Evolutionary conservation across 2,329 filamentous ascomycete species (phyloP).

Genomic region (Aspergillus nomiae): DNA sequence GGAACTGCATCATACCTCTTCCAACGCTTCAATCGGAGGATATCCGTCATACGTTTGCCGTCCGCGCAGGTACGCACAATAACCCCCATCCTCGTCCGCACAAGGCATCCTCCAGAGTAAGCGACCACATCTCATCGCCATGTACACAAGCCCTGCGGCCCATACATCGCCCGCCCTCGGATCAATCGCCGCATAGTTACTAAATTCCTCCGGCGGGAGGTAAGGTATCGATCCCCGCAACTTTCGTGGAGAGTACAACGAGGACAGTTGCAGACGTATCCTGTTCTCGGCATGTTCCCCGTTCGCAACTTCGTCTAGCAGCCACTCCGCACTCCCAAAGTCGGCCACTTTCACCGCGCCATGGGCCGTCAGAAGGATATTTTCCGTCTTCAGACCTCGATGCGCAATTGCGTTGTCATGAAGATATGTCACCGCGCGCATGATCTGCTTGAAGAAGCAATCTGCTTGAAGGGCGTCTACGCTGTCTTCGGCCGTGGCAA

Average conservation of each 20-base stretch:
- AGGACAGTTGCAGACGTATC: conserved; percentile 15
- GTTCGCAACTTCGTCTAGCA: conserved; percentile 6
- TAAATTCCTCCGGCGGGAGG: conserved; percentile 71
- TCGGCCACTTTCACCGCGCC: conserved; percentile 90
- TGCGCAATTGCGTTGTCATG: conserved; percentile 85
- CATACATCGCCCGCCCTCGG: conserved; percentile 28
- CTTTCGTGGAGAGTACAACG: not conserved
- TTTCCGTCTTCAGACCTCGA: conserved; percentile 91
- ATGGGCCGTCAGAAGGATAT: conserved; percentile 78
- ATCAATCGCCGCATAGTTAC: conserved; percentile 1
- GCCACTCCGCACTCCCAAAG: conserved; percentile 64
- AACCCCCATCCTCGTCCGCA: conserved; percentile 27
- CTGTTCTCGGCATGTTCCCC: not conserved
- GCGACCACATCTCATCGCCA: conserved; percentile 28
- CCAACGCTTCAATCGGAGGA: conserved; percentile 28
- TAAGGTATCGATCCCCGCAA: conserved; percentile 74
- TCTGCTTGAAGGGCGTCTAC: conserved; percentile 83
- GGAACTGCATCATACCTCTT: conserved; percentile 17
- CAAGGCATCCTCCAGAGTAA: conserved; percentile 29
- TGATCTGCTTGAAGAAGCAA: conserved; percentile 76
- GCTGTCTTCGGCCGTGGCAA: conserved; percentile 70
- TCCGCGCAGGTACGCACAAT: conserved; percentile 26
- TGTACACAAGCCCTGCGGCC: conserved; percentile 32
- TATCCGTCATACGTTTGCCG: conserved; percentile 24
- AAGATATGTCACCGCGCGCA: conserved; percentile 57